phyloP scores from a whole-genome alignment of 805 yeast species.

The Candida coquimbonensis region DNA sequence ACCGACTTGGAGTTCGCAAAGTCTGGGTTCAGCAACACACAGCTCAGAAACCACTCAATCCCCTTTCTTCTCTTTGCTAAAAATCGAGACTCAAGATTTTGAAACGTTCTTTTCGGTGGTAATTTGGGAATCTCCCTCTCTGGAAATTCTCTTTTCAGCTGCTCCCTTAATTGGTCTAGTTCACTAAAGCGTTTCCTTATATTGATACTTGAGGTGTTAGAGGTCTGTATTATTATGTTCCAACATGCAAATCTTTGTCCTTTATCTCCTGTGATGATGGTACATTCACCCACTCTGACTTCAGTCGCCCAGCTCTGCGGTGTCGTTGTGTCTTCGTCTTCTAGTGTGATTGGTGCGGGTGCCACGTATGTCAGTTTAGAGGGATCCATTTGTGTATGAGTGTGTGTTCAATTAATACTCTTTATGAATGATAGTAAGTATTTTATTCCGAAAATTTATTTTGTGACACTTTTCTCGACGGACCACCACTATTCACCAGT shows the following conservation, averaged over 20 bases:
- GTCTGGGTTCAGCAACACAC: conserved; percentile 37
- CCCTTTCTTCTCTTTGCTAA: conserved; percentile 33
- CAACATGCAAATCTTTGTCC: conserved; percentile 37
- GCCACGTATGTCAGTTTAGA: conserved; percentile 20
- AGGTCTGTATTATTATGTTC: conserved; percentile 31
- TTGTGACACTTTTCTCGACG: neutral
- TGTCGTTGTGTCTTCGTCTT: conserved; percentile 24
- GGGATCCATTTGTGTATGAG: neutral
- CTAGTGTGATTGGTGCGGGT: conserved; percentile 35
- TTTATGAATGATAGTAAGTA: neutral
- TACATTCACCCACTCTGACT: conserved; percentile 32
- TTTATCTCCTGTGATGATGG: conserved; percentile 31
- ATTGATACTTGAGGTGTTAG: conserved; percentile 28
- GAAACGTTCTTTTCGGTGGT: conserved; percentile 37
- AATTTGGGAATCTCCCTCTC: conserved; percentile 31
- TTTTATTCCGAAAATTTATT: neutral
- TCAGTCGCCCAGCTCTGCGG: conserved; percentile 30
- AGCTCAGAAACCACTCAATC: conserved; percentile 36
- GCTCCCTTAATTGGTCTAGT: conserved; percentile 39
- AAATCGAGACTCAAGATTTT: conserved; percentile 24
- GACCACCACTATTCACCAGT: too few relatives aligned
- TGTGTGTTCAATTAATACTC: too few relatives aligned
- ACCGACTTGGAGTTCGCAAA: conserved; percentile 28
- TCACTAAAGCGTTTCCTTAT: conserved; percentile 61
- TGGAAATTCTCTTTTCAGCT: conserved; percentile 33